Evolutionary conservation across 2,329 filamentous ascomycete species (phyloP).

Genomic region (Aspergillus sp.): DNA sequence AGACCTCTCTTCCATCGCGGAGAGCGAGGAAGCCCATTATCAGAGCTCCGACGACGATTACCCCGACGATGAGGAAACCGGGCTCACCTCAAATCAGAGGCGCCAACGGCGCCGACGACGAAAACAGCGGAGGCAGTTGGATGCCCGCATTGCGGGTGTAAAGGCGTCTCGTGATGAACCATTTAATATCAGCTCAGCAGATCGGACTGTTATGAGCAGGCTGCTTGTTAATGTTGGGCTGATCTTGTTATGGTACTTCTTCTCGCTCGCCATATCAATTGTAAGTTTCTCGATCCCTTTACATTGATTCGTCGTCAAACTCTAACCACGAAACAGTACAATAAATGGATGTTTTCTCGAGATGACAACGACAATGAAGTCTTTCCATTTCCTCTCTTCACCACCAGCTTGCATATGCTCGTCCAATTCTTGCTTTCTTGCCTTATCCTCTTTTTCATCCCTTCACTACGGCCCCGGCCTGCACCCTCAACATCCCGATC

Average conservation of each 20-base stretch:
- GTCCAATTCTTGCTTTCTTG: slow-evolving; percentile 84
- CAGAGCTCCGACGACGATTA: slow-evolving; percentile 69
- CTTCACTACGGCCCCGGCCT: slow-evolving; percentile 70
- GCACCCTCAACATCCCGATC: slow-evolving; percentile 26
- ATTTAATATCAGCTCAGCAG: slow-evolving; percentile 61
- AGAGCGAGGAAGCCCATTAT: slow-evolving; percentile 56
- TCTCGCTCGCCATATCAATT: slow-evolving; percentile 89
- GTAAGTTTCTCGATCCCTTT: slow-evolving; percentile 53
- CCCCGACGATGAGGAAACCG: slow-evolving; percentile 86
- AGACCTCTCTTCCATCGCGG: slow-evolving; percentile 43
- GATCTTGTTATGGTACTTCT: slow-evolving; percentile 85
- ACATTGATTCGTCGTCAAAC: background rate
- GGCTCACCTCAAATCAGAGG: slow-evolving; percentile 72
- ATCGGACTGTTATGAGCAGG: slow-evolving; percentile 68
- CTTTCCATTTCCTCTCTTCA: slow-evolving; percentile 93
- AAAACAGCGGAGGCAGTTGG: slow-evolving; percentile 65
- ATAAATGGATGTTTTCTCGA: slow-evolving; percentile 97
- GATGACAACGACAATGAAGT: slow-evolving; percentile 70
- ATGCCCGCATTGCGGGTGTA: slow-evolving; percentile 65
- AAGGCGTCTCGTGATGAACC: slow-evolving; percentile 67
- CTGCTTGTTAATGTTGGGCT: slow-evolving; percentile 74
- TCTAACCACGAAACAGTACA: slow-evolving; percentile 63
- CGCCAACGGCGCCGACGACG: slow-evolving; percentile 64
- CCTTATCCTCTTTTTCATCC: slow-evolving; percentile 76
- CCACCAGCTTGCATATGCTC: slow-evolving; percentile 91